Percentiles rank a stretch among this genome's conserved stretches.
phyloP scores from a whole-genome alignment of 2,329 filamentous ascomycete genomes.

The Botrytis elliptica region DNA sequence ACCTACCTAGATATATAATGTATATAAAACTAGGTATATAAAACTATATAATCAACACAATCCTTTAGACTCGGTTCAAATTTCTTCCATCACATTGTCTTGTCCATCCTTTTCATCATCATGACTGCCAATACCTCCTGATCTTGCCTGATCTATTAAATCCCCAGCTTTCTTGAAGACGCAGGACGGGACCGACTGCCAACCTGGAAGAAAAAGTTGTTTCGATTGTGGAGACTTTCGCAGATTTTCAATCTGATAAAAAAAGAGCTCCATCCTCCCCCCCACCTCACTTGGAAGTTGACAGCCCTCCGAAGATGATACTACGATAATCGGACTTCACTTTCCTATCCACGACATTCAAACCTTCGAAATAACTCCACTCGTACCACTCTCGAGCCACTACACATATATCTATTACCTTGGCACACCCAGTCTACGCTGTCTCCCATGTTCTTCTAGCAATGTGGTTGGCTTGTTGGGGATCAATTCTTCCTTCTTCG shows the following conservation, averaged over 20 bases:
- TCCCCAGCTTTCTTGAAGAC: neutral
- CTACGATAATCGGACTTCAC: slow-evolving; percentile 2
- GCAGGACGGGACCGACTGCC: neutral
- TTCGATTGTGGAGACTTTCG: slow-evolving; percentile 3
- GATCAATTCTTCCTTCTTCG: slow-evolving; percentile 9
- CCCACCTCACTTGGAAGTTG: neutral
- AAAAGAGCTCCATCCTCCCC: slow-evolving; percentile 6
- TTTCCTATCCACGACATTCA: neutral
- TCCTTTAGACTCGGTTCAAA: neutral
- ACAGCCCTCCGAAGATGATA: slow-evolving; percentile 4
- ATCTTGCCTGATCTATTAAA: neutral
- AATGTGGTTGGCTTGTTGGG: slow-evolving; percentile 9
- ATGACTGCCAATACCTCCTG: neutral
- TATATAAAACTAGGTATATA: too few relatives aligned
- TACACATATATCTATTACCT: neutral
- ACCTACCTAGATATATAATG: neutral
- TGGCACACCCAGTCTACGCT: neutral
- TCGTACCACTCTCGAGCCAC: neutral
- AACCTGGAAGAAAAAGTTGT: neutral
- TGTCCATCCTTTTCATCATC: neutral
- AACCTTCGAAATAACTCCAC: neutral
- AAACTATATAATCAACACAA: neutral
- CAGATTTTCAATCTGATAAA: slow-evolving; percentile 19
- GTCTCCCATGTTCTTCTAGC: slow-evolving; percentile 12
- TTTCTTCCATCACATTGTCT: neutral